Evolutionary conservation across 805 yeast genomes (phyloP), one percentile per base, ranked within the genome.

Genomic region (Komagataella pastoris): DNA sequence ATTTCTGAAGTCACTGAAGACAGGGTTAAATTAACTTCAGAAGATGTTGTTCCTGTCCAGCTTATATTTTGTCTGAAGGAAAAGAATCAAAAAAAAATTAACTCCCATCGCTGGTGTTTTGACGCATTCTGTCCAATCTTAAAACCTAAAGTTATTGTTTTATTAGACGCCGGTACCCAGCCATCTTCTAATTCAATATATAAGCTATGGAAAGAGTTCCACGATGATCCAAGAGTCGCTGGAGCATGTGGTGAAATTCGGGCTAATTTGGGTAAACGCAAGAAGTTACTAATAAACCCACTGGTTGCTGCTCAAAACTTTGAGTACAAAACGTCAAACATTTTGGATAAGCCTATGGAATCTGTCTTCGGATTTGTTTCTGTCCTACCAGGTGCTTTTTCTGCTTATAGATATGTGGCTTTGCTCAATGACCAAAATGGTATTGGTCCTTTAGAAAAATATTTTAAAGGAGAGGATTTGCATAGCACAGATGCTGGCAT

Each of bases 221-320:
- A 73, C 54, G 75, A 81, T 58, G 76, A 73, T 56, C 84, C 88
- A 1, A 77, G 80, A 51, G 95, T 91, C 18, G 99, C 96, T 2
- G 99, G 99, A 45, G 95, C 97, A 1, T 91, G 99, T 78, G 99
- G 99, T 51, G 98, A 93, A 64, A 91, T 93, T 67, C 83, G 81
- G 56, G 95, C 93, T 0, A 81, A 84, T 65, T 69, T 90, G 51
- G 97, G 98, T 2, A 65, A 61, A 48, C 66, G 69, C 14, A 66
- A 66, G 47, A 59, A 59, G 23, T 61, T 74, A 44, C 69, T 91
- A 47, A 56, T 82, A 14, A 91, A 91, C 62, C 98, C 99, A 7
- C 67, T 91, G 52, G 91, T 91, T 7, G 97, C 98, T 2, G 95
- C 97, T 0, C 98, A 93, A 65, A 91, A 91, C 66, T 91, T 93